Base-by-base conservation (phyloP, 352 stramenopile genomes). In the Globisporangium sylvaticum region DNA sequence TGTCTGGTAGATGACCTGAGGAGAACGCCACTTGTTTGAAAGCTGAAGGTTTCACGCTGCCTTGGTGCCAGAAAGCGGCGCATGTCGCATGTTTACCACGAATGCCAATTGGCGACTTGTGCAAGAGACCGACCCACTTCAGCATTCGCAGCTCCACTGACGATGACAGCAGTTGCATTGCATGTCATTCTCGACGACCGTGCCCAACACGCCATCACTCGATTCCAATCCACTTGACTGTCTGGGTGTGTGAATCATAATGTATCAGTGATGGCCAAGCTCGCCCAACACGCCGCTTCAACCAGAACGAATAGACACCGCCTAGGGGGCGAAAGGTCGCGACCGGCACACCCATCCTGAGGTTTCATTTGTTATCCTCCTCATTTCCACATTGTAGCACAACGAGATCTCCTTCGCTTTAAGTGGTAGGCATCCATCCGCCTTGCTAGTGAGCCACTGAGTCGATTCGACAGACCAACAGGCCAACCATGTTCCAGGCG, bases 401-500 rank as follows among this genome's bases (percentile, higher is more conserved):
- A 24, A 10, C 42, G 42, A 24, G 18, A 50, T 50, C 42, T 50
- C 8, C 18, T 44, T 44, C 37, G 14, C 37, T 44, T 44, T 12
- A 20, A 44, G 9, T 15, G 34, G 10, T 12, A 44, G 37, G 18
- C 42, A 22, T 50, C 18, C 9, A 22, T 10, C 18, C 42, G 9
- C 5, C 39, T 48, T 44, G 37, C 20, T 20, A 44, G 37, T 44
- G 20, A 4, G 4, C 37, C 14, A 18, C 37, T 18, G 37, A 44
- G 37, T 44, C 37, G 37, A 44, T 44, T 44, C 18, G 37, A 44
- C 37, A 44, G 37, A 44, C 37, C 37, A 15, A 44, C 37, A 44
- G 37, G 20, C 24, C 44, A 61, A 22, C 54, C 44, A 89, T 89
- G 83, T 89, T 87, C 67, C 84, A 92, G 69, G 66, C 79, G 29